phyloP scores from a whole-genome alignment of 495 filamentous ascomycete genomes.

The Bathelium albidoporum region DNA sequence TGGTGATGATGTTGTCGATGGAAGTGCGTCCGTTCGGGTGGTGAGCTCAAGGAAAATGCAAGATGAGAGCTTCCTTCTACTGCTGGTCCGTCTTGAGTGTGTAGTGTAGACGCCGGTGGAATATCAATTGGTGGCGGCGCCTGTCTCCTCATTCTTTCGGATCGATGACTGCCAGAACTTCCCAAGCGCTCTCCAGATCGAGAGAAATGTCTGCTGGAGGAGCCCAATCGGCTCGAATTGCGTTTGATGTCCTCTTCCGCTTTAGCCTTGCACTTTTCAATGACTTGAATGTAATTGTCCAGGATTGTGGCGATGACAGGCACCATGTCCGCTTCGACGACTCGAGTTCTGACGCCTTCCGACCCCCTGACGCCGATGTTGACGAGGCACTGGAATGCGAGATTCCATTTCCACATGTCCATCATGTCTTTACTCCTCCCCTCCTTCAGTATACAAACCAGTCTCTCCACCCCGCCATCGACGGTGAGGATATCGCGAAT shows the following conservation, averaged over 20 bases:
- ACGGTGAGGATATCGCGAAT: constrained; percentile 96
- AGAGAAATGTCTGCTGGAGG: constrained; percentile 23
- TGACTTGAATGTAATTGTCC: constrained; percentile 94
- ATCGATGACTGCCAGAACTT: constrained; percentile 19
- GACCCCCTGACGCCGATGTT: constrained; percentile 97
- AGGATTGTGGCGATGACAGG: constrained; percentile 98
- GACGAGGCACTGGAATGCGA: constrained; percentile 96
- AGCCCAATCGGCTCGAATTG: constrained; percentile 30
- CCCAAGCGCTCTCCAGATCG: constrained; percentile 24
- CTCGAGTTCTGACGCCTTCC: constrained; percentile 81
- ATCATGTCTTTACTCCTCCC: constrained; percentile 94
- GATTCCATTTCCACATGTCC: constrained; percentile 99
- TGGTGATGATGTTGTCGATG: constrained; percentile 52
- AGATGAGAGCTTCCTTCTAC: constrained; percentile 55
- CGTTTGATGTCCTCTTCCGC: constrained; percentile 55
- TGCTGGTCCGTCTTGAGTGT: constrained; percentile 38
- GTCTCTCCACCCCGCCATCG: constrained; percentile 91
- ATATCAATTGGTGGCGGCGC: constrained; percentile 70
- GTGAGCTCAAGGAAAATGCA: constrained; percentile 59
- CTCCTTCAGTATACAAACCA: constrained; percentile 96
- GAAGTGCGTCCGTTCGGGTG: constrained; percentile 63
- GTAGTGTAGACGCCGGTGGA: constrained; percentile 43
- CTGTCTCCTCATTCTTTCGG: constrained; percentile 43
- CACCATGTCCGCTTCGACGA: constrained; percentile 98
- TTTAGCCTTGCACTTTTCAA: constrained; percentile 80